Percentiles rank a stretch among this genome's conserved stretches.
Evolutionary conservation across 78 protist genomes (phyloP).

Genomic region (Isochrysis galbana): DNA sequence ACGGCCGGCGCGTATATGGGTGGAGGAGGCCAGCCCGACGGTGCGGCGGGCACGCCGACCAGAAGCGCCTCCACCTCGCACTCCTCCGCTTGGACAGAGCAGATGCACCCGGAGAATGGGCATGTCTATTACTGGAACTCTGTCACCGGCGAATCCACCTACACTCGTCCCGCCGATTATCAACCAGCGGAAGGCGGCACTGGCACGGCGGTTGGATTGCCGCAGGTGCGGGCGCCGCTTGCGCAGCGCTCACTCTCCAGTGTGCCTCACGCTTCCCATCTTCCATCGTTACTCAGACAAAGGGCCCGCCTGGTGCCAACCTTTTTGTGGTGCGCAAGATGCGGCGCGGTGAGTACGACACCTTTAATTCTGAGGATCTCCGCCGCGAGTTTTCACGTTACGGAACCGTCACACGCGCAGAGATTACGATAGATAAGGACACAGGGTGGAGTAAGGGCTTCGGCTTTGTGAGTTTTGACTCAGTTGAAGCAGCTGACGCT

Average conservation of each 20-base stretch:
- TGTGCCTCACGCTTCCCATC: too few species aligned
- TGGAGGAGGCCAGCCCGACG: neutral
- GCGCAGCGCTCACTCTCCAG: too few species aligned
- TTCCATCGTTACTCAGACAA: neutral
- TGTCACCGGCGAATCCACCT: neutral
- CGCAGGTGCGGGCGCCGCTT: too few species aligned
- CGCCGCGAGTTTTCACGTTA: neutral
- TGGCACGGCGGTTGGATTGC: neutral
- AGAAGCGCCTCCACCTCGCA: neutral
- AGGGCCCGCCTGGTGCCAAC: slow-evolving; percentile 23
- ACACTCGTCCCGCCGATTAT: neutral
- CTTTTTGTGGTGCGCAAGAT: slow-evolving; percentile 4
- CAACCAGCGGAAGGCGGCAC: neutral
- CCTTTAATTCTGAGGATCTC: neutral
- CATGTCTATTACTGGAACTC: neutral
- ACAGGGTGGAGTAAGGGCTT: neutral
- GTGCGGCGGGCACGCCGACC: neutral
- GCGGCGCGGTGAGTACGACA: slow-evolving; percentile 8
- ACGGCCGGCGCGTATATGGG: neutral
- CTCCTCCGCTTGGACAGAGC: neutral
- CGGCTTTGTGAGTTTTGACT: neutral
- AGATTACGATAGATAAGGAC: neutral
- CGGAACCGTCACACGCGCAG: slow-evolving; percentile 13
- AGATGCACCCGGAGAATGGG: slow-evolving; percentile 22
- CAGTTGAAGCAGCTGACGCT: neutral